Conservation (phyloP, 108 stramenopile species). For the Discostella pseudostelligera region DNA sequence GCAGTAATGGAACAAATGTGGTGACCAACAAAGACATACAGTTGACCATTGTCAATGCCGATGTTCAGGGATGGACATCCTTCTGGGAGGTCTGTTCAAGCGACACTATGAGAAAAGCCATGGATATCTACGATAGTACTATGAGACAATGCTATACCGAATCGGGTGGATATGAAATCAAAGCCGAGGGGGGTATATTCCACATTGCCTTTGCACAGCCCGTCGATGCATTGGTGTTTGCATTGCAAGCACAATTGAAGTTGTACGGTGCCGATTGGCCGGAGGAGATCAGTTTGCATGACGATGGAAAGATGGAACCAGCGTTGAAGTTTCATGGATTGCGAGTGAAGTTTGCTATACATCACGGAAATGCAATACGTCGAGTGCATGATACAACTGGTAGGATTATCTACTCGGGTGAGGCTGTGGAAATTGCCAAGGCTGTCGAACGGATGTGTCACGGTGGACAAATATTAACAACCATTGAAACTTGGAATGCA, state of each 20-base stretch:
- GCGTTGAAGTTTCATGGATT: conserved; percentile 31
- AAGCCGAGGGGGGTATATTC: conserved; percentile 38
- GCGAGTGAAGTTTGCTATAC: conserved; percentile 27
- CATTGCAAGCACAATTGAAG: conserved; percentile 28
- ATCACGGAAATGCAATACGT: conserved; percentile 18
- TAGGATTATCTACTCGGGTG: conserved; percentile 30
- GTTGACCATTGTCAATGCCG: conserved; percentile 23
- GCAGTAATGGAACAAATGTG: too few relatives aligned
- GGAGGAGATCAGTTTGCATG: conserved; percentile 25
- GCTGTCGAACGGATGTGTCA: conserved; percentile 33
- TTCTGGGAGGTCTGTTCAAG: conserved; percentile 43
- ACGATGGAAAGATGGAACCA: conserved; percentile 28
- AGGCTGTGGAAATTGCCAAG: conserved; percentile 39
- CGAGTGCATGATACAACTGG: conserved; percentile 30
- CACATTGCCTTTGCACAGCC: conserved; percentile 41
- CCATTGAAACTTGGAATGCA: conserved; percentile 37
- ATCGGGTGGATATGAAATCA: conserved; percentile 42
- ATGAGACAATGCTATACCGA: conserved; percentile 29
- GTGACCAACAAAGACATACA: too few relatives aligned
- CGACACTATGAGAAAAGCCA: conserved; percentile 33
- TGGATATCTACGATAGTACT: conserved; percentile 38
- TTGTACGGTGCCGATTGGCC: conserved; percentile 43
- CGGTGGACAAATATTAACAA: conserved; percentile 47
- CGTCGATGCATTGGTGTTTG: conserved; percentile 41
- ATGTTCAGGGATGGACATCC: conserved; percentile 45